These are phyloP conservation scores for Rhazya stricta DNA, from an alignment of 257 asterid genomes.

Conservation along the genomic window DNA sequence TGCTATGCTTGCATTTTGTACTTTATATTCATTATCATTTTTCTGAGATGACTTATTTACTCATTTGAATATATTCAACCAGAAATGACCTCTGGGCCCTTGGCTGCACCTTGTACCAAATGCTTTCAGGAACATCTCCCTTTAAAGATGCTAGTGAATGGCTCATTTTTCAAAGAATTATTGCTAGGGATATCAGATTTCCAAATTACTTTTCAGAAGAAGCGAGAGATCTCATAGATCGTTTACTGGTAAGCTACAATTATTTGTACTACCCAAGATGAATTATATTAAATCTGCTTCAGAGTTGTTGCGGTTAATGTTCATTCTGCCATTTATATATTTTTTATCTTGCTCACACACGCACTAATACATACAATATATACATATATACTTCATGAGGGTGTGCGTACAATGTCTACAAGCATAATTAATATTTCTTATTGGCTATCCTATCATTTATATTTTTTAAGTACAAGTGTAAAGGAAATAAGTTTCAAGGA, in stretches of 20 bases:
- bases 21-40: slow-evolving; percentile 12
- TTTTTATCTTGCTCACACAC: too few relatives aligned
- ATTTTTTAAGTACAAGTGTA: too few relatives aligned
- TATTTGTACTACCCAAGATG: background rate
- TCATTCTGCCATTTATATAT: too few relatives aligned
- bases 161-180: slow-evolving; percentile 93
- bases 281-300: background rate
- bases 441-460: background rate
- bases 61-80: slow-evolving; percentile 23
- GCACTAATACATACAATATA: too few relatives aligned
- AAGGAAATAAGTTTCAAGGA: background rate
- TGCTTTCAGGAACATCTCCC: slow-evolving; percentile 98
- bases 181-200: slow-evolving; percentile 90
- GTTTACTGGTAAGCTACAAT: slow-evolving; percentile 61
- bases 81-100: slow-evolving; percentile 99
- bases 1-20: slow-evolving; percentile 9
- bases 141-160: slow-evolving; percentile 97
- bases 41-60: slow-evolving; percentile 4
- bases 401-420: background rate
- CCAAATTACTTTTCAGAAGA: slow-evolving; percentile 77
- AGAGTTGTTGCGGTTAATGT: background rate
- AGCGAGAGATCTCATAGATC: slow-evolving; percentile 88
- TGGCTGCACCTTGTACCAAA: slow-evolving; percentile 97
- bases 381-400: too few relatives aligned
- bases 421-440: background rate